Evolutionary conservation across 805 yeast species (phyloP).

Genomic region (Maudiozyma saulgeensis): DNA sequence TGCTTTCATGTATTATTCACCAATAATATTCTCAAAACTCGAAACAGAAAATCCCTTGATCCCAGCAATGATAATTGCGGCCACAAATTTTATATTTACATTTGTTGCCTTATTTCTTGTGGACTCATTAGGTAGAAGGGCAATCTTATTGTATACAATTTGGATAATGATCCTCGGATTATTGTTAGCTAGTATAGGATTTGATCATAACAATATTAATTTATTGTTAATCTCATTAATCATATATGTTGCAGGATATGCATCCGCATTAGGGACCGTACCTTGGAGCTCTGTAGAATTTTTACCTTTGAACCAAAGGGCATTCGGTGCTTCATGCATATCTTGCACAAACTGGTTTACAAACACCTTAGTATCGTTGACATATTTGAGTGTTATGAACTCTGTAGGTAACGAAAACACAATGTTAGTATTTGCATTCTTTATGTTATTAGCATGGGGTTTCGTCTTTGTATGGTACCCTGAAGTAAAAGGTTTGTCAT

Average conservation of each 20-base stretch:
- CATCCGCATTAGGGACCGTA: constrained; percentile 36
- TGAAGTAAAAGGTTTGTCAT: constrained; percentile 36
- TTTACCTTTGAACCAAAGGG: constrained; percentile 34
- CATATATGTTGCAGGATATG: constrained; percentile 34
- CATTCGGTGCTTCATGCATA: constrained; percentile 35
- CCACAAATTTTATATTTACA: constrained; percentile 47
- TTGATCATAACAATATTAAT: constrained; percentile 11
- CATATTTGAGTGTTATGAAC: constrained; percentile 29
- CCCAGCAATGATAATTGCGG: constrained; percentile 46
- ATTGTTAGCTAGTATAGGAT: constrained; percentile 26
- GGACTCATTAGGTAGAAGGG: constrained; percentile 41
- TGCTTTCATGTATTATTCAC: constrained; percentile 54
- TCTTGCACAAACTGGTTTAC: constrained; percentile 36
- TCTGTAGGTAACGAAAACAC: constrained; percentile 26
- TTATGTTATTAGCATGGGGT: constrained; percentile 32
- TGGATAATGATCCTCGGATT: constrained; percentile 34
- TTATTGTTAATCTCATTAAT: constrained; percentile 28
- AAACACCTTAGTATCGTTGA: constrained; percentile 30
- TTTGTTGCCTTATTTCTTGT: constrained; percentile 41
- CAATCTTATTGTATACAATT: constrained; percentile 35
- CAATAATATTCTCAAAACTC: constrained; percentile 44
- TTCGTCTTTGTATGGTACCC: constrained; percentile 35
- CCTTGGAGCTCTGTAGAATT: constrained; percentile 41
- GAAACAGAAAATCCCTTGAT: constrained; percentile 45
- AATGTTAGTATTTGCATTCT: constrained; percentile 28